Conservation (phyloP, 1,139 yeast species). For the Pichia sp. region DNA sequence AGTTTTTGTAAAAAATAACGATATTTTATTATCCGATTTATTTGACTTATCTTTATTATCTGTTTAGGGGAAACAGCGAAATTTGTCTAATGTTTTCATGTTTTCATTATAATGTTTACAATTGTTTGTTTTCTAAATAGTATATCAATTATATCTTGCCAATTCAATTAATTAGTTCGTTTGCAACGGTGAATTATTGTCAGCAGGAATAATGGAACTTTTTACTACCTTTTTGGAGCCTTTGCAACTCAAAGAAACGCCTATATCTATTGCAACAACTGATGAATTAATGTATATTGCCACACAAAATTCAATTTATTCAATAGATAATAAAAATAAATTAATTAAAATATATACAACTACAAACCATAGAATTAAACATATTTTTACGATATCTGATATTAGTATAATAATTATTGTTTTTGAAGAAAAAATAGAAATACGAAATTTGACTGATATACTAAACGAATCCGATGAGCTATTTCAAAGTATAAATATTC, state of each 20-base stretch:
- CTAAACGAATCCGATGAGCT: background rate
- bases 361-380: background rate
- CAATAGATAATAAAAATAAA: background rate
- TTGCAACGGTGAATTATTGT: no score
- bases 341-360: background rate
- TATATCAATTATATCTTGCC: no score
- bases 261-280: conserved; percentile 1
- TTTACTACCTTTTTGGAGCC: background rate
- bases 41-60: no score
- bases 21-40: no score
- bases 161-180: no score
- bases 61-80: no score
- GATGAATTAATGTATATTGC: conserved; percentile 6
- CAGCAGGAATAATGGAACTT: background rate
- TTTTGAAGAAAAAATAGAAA: conserved; percentile 8
- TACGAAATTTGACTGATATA: conserved; percentile 5
- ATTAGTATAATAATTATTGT: conserved; percentile 7
- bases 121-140: no score
- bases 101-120: no score
- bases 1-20: background rate
- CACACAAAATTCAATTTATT: conserved; percentile 6
- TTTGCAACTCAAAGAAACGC: background rate
- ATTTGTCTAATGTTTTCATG: no score
- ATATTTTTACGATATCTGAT: conserved; percentile 1
- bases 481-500: background rate